These are phyloP conservation scores for Rhinocladiella mackenziei DNA, from an alignment of 2,329 filamentous ascomycete genomes.

Conservation along the genomic window DNA sequence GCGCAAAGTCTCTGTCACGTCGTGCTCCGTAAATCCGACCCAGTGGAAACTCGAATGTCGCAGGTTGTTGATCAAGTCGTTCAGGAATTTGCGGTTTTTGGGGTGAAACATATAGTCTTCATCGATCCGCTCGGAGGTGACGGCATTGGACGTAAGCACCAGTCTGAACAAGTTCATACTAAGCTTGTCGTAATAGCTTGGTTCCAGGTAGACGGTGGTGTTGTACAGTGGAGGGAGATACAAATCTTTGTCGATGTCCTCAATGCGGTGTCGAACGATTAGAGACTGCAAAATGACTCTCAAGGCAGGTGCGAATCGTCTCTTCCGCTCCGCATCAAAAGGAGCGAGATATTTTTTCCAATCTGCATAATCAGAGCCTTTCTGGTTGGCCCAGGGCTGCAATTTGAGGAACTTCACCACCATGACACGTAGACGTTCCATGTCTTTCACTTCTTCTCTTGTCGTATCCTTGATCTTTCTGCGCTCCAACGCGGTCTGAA, in stretches of 20 bases:
- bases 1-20: constrained; percentile 62
- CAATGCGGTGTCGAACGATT: constrained; percentile 72
- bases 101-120: constrained; percentile 85
- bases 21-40: constrained; percentile 61
- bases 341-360: constrained; percentile 71
- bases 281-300: constrained; percentile 68
- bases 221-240: constrained; percentile 68
- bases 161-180: constrained; percentile 81
- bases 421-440: constrained; percentile 64
- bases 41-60: constrained; percentile 84
- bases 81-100: constrained; percentile 63
- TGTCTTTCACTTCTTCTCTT: constrained; percentile 57
- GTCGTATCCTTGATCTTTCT: constrained; percentile 38
- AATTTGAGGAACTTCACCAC: constrained; percentile 68
- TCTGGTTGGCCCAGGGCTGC: constrained; percentile 70
- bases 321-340: constrained; percentile 56
- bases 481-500: constrained; percentile 18
- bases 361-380: constrained; percentile 56
- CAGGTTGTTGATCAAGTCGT: constrained; percentile 70
- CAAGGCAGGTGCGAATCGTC: constrained; percentile 48
- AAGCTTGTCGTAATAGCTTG: constrained; percentile 78
- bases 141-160: constrained; percentile 77
- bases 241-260: constrained; percentile 63
- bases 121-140: constrained; percentile 80
- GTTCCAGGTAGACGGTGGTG: constrained; percentile 68